phyloP scores from a whole-genome alignment of 2,329 filamentous ascomycete species.

The Alternaria sp. region DNA sequence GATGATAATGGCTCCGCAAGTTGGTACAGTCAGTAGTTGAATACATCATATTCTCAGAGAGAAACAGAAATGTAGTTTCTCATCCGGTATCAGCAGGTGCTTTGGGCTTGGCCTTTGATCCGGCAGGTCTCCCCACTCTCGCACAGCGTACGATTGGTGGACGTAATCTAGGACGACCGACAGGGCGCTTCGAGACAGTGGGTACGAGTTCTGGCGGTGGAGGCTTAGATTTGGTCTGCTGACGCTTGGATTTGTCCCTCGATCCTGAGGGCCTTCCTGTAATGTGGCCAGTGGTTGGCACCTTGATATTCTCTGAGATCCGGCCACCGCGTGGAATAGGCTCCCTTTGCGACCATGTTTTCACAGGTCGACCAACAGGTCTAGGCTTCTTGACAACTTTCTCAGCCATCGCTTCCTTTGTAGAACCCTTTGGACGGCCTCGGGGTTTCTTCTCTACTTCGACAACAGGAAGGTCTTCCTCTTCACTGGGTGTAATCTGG shows the following conservation, averaged over 20 bases:
- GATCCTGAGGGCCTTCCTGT: constrained; percentile 28
- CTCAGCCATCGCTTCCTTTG: background rate
- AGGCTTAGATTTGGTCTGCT: background rate
- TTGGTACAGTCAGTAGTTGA: background rate
- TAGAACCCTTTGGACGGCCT: background rate
- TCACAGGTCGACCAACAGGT: constrained; percentile 7
- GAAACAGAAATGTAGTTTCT: background rate
- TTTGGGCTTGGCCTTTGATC: constrained; percentile 5
- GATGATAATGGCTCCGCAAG: background rate
- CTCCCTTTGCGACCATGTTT: background rate
- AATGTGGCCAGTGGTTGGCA: background rate
- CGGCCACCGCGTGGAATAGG: constrained; percentile 10
- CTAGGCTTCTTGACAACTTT: background rate
- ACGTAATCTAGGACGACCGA: background rate
- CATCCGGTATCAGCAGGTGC: background rate
- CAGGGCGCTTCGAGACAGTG: background rate
- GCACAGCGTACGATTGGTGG: background rate
- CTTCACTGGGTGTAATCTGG: background rate
- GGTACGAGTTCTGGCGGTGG: background rate
- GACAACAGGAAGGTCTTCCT: background rate
- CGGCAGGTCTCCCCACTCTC: background rate
- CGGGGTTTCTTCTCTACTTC: background rate
- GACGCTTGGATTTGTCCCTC: constrained; percentile 15
- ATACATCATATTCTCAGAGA: background rate
- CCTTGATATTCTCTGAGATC: background rate